phyloP scores from a whole-genome alignment of 306 rosid genomes.

The Gleditsia sinensis region DNA sequence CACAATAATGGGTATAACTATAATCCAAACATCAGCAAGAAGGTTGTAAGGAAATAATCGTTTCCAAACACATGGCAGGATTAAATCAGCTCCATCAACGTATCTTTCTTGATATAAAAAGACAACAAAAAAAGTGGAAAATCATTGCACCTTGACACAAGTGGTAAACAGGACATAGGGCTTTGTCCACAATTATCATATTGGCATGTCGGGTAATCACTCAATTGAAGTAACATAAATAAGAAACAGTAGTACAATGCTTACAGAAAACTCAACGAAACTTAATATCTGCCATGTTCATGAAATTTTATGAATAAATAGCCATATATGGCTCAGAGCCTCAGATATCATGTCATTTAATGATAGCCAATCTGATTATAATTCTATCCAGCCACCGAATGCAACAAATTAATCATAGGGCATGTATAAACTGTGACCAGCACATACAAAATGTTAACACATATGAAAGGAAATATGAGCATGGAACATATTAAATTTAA shows the following conservation, averaged over 20 bases:
- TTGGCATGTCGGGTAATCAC: not conserved
- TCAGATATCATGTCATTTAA: not conserved
- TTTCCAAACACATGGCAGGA: not conserved
- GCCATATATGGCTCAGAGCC: not conserved
- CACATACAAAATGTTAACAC: not conserved
- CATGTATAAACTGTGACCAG: slow-evolving; percentile 9
- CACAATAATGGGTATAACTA: not conserved
- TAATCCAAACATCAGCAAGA: not conserved
- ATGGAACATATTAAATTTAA: slow-evolving; percentile 1
- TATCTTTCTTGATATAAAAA: not conserved
- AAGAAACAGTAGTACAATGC: not conserved
- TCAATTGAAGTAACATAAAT: not conserved
- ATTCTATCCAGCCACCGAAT: slow-evolving; percentile 16
- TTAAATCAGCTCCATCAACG: not conserved
- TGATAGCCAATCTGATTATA: not conserved
- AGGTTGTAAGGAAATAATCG: not conserved
- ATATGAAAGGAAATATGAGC: not conserved
- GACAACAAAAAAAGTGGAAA: not conserved
- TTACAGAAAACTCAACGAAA: slow-evolving; percentile 5
- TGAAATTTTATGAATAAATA: not conserved
- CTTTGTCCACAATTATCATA: not conserved
- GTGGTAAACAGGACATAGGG: not conserved
- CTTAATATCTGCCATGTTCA: not conserved
- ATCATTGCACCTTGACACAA: not conserved
- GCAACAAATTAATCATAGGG: not conserved